Conservation (phyloP, 1,284 basidiomycete genomes). For the Paramarasmius palmivorus region DNA sequence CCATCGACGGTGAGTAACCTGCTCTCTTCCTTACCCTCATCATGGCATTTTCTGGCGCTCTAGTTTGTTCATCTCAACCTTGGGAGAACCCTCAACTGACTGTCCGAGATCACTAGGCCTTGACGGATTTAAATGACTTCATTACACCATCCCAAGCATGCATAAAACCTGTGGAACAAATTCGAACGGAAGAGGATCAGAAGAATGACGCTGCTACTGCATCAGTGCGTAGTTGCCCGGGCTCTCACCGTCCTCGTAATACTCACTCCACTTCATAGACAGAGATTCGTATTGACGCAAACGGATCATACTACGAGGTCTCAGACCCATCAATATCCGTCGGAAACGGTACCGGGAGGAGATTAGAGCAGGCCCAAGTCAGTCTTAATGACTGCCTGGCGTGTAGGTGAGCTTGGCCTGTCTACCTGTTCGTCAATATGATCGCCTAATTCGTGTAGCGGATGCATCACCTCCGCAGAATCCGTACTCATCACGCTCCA, state of each 20-base stretch:
- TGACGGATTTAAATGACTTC: conserved; percentile 97
- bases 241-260: not conserved
- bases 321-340: conserved; percentile 22
- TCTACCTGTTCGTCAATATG: not conserved
- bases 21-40: not conserved
- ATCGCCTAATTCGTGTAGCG: conserved; percentile 49
- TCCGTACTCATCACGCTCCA: conserved; percentile 97
- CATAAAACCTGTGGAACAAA: conserved; percentile 91
- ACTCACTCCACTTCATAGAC: conserved; percentile 51
- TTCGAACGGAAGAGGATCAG: conserved; percentile 38
- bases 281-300: conserved; percentile 84
- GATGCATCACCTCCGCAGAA: conserved; percentile 98
- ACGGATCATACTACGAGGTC: conserved; percentile 81
- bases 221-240: conserved; percentile 43
- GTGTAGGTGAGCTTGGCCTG: conserved; percentile 62
- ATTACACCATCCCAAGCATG: conserved; percentile 97
- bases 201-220: conserved; percentile 55
- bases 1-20: not conserved
- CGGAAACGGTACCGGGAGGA: conserved; percentile 38
- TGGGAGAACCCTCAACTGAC: not conserved
- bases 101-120: conserved; percentile 48
- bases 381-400: conserved; percentile 95
- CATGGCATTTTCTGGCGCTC: conserved; percentile 91
- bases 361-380: conserved; percentile 91
- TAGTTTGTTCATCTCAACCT: conserved; percentile 51